Evolutionary conservation across 371 early-diverging fungal genomes (phyloP).

Genomic region (Thermomucor indicae-seudaticae): DNA sequence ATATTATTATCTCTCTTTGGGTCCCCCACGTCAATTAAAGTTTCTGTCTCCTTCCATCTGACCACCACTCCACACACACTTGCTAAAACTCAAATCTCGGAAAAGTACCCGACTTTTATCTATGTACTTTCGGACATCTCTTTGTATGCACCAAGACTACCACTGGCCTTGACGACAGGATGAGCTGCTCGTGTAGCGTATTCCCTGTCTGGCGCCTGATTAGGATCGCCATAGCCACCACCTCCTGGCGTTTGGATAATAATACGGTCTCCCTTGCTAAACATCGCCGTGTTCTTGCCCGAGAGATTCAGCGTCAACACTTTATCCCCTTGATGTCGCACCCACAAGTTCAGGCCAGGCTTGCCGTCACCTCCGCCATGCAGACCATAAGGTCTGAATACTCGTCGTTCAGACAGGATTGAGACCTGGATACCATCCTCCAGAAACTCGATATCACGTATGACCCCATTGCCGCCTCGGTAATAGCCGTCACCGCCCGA

Average conservation of each 20-base stretch:
- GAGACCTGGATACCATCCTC: conserved; percentile 76
- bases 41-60: neutral
- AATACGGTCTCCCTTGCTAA: conserved; percentile 74
- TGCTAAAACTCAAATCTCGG: too few relatives aligned
- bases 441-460: conserved; percentile 82
- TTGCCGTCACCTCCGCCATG: conserved; percentile 78
- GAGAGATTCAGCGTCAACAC: conserved; percentile 67
- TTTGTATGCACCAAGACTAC: conserved; percentile 20
- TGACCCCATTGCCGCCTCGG: conserved; percentile 86
- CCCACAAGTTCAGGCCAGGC: conserved; percentile 77
- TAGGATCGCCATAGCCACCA: conserved; percentile 64
- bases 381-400: conserved; percentile 86
- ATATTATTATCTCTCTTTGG: too few relatives aligned
- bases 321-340: conserved; percentile 48
- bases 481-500: conserved; percentile 83
- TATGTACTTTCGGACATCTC: conserved; percentile 26
- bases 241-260: conserved; percentile 92
- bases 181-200: neutral
- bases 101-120: neutral
- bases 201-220: neutral
- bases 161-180: conserved; percentile 16
- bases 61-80: too few relatives aligned
- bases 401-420: conserved; percentile 90
- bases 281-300: conserved; percentile 82
- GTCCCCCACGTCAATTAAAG: neutral